Evolutionary conservation across 768 basidiomycete genomes (phyloP).

Genomic region (Nidularia pulvinata): DNA sequence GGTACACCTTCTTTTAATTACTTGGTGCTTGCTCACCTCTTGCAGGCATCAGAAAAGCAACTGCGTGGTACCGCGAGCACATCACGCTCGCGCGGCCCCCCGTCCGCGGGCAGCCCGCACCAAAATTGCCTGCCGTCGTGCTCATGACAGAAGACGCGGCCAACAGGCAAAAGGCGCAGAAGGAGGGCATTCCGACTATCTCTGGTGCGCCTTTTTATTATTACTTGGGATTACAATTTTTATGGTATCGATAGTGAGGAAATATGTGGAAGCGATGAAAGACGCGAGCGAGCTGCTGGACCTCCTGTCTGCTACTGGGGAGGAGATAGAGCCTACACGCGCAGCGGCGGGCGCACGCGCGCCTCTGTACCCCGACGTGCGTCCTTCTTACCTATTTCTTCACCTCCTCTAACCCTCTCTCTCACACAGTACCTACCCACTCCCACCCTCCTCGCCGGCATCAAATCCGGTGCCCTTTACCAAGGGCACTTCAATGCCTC

Average conservation of each 20-base stretch:
- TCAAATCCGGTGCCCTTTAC: constrained; percentile 82
- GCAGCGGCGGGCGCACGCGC: constrained; percentile 52
- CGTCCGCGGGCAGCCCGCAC: constrained; percentile 45
- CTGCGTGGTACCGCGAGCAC: constrained; percentile 86
- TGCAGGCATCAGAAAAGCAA: constrained; percentile 84
- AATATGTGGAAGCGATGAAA: constrained; percentile 79
- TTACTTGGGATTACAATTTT: background rate
- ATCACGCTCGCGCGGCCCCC: constrained; percentile 51
- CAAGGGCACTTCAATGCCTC: constrained; percentile 97
- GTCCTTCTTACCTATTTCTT: constrained; percentile 7
- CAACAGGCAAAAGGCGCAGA: constrained; percentile 76
- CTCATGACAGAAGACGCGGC: constrained; percentile 90
- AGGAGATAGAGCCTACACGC: constrained; percentile 62
- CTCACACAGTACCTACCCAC: constrained; percentile 71
- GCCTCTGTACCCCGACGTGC: constrained; percentile 76
- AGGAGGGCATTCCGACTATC: constrained; percentile 55
- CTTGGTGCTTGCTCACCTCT: background rate
- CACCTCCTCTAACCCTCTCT: constrained; percentile 1
- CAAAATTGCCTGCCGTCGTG: constrained; percentile 59
- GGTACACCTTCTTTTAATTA: constrained; percentile 42
- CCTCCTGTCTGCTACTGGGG: constrained; percentile 71
- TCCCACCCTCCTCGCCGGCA: constrained; percentile 71
- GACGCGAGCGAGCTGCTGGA: constrained; percentile 73
- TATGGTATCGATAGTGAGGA: constrained; percentile 67
- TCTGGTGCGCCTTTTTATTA: constrained; percentile 47